A percentile compares a stretch with the other conserved stretches of the same genome.
These are phyloP conservation scores for Barbarea vulgaris DNA, from an alignment of 345 rosid genomes.

Conservation along the genomic window DNA sequence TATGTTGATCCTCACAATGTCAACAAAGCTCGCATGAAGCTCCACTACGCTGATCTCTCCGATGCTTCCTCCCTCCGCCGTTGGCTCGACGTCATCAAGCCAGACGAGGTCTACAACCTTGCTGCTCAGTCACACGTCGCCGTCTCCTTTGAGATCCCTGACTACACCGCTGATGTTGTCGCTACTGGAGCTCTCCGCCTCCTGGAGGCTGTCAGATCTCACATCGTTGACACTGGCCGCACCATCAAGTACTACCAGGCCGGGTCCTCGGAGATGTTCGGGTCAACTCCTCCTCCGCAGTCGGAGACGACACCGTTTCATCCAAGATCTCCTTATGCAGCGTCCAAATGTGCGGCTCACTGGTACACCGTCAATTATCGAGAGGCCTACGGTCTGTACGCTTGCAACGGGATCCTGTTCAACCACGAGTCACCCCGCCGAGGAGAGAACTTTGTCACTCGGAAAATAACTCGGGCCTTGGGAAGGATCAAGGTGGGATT, in stretches of 20 bases:
- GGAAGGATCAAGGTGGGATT: conserved; percentile 82
- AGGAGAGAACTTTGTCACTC: conserved; percentile 85
- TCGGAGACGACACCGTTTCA: conserved; percentile 73
- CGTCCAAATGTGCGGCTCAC: conserved; percentile 80
- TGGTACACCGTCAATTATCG: conserved; percentile 93
- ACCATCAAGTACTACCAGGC: conserved; percentile 75
- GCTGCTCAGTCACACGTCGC: conserved; percentile 98
- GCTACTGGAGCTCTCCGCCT: conserved; percentile 95
- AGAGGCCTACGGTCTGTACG: conserved; percentile 80
- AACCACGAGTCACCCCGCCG: conserved; percentile 89
- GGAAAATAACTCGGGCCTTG: conserved; percentile 81
- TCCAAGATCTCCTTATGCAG: conserved; percentile 90
- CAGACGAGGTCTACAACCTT: conserved; percentile 92
- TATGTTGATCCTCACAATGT: conserved; percentile 94
- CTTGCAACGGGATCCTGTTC: conserved; percentile 88
- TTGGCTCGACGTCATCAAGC: conserved; percentile 85
- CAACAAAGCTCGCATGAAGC: conserved; percentile 87
- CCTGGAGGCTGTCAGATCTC: conserved; percentile 93
- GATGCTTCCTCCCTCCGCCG: conserved; percentile 97
- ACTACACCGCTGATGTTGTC: conserved; percentile 92
- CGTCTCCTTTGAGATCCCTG: conserved; percentile 95
- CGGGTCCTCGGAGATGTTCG: conserved; percentile 90
- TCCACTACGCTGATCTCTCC: conserved; percentile 83
- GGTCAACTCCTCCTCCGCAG: conserved; percentile 88
- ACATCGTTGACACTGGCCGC: conserved; percentile 63